Evolutionary conservation across 495 filamentous ascomycete species (phyloP).

Genomic region (Aspergillus steynii): DNA sequence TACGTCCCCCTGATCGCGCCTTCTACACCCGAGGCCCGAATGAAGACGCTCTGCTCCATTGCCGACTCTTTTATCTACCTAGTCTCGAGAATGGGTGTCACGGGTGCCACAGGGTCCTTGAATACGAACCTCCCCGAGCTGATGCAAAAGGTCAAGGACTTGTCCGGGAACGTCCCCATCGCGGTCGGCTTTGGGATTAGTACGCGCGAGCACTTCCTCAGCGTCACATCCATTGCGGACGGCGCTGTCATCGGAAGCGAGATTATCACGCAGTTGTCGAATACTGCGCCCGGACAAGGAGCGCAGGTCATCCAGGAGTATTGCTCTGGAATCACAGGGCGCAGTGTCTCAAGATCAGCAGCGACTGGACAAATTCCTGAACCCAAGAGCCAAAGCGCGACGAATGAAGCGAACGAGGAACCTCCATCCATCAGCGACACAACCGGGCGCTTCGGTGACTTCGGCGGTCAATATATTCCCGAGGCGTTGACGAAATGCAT

Average conservation of each 20-base stretch:
- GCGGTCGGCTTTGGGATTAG: slow-evolving; percentile 88
- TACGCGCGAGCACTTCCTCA: slow-evolving; percentile 80
- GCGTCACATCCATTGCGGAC: slow-evolving; percentile 70
- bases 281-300: slow-evolving; percentile 58
- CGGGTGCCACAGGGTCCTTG: slow-evolving; percentile 72
- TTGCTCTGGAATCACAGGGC: slow-evolving; percentile 60
- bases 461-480: slow-evolving; percentile 88
- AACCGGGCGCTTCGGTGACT: slow-evolving; percentile 41
- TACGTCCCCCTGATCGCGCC: slow-evolving; percentile 86
- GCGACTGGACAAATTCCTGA: too few species aligned
- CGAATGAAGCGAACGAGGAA: neutral
- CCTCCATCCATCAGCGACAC: neutral
- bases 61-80: slow-evolving; percentile 93
- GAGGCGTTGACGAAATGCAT: slow-evolving; percentile 91
- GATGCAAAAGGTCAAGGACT: slow-evolving; percentile 73
- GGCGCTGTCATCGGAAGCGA: slow-evolving; percentile 88
- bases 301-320: slow-evolving; percentile 71
- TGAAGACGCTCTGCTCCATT: slow-evolving; percentile 82
- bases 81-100: slow-evolving; percentile 86
- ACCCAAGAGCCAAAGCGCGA: neutral
- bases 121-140: slow-evolving; percentile 70
- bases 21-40: slow-evolving; percentile 71
- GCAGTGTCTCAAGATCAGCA: neutral
- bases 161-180: slow-evolving; percentile 70
- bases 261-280: slow-evolving; percentile 68